Base-by-base conservation (phyloP, 345 rosid genomes). In the Acer negundo region DNA sequence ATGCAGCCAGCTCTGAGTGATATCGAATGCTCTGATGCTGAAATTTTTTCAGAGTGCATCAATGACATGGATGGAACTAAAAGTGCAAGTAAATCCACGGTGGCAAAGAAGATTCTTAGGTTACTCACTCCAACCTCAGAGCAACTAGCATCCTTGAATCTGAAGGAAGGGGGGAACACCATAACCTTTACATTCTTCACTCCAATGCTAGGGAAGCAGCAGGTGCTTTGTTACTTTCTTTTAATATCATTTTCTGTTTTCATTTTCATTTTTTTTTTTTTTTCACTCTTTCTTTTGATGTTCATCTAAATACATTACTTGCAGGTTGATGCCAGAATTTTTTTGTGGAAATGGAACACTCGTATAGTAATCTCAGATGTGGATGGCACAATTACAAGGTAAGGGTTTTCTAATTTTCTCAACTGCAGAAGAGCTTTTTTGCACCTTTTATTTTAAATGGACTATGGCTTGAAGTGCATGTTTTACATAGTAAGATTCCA, bases 371-470 rank as follows among this genome's bases (percentile, higher is more conserved):
- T 96, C 80, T 96, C 99, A 24, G 99, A 96, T 87, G 99, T 96
- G 70, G 99, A 96, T 82, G 99, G 99, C 81, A 96, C 99, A 49
- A 96, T 96, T 74, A 96, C 99, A 73, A 94, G 84, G 99, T 92
- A 82, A 85, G 86, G 47, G 3, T 65, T 77, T 9, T 58, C n/a
- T 28, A 44, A 59, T 55, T 56, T 67, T 16, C 49, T 70, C 19
- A 22, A 53, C 6, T 55, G n/a, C 74, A 62, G 53, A 23, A 24
- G 7, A 38, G 35, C 62, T 66, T 5, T 47, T 9, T 15, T 66
- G 42, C 22, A 22, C n/a, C 10, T 31, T 46, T 2, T 9, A 46
- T 70, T 12, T 64, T 24, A 10, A 55, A 28, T 51, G 38, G 47
- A 53, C 28, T 24, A 70, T 15, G 31, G 38, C 47, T 70, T 31